Base-by-base conservation (phyloP, 2,329 filamentous ascomycete genomes). In the Ophiosphaerella herpotricha region DNA sequence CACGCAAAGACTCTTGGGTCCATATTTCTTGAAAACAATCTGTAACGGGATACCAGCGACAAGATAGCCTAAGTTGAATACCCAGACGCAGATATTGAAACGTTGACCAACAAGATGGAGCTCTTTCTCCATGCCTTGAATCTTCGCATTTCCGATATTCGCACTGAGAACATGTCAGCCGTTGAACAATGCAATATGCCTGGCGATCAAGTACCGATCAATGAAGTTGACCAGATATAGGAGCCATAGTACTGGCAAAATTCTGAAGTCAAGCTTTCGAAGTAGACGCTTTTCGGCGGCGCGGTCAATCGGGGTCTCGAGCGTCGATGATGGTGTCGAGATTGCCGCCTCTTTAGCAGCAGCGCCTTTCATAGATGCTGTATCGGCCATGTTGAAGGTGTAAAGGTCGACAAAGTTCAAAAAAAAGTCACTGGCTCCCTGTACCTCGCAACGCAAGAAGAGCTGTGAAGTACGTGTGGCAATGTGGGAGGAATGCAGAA, bases 51-150 rank as follows among this genome's bases (percentile, higher is more conserved):
- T 59, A 5, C 69, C 71, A 43, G 65, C 71, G 26, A 71, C 53
- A 7, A 74, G 59, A 40, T 74, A 74, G 4, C 68, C 67, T 6
- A 75, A 57, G 21, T 71, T 73, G 60, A 75, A 74, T n/a, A 70
- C 64, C 62, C 66, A 70, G 16, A 72, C 66, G 9, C 63, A 63
- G 35, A 74, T 68, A 51, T 74, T 75, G 66, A 69, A 75, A 7
- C 66, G 54, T 42, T 73, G 68, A 14, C 67, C 67, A 33, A 62
- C 60, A 34, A 75, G 64, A 23, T 68, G 40, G 11, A 75, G 56
- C 43, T 73, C 67, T 24, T 64, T 61, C 26, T 71, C 66, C 67
- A 71, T 68, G 37, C 69, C 68, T 42, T 67, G 63, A 23, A 72
- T 71, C 39, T 71, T 70, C 4, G 71, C 72, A 52, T 71, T 72